A percentile compares a stretch with the other conserved stretches of the same genome.
These are phyloP conservation scores for Dryas drummondii DNA, from an alignment of 306 rosid species.

Conservation along the genomic window DNA sequence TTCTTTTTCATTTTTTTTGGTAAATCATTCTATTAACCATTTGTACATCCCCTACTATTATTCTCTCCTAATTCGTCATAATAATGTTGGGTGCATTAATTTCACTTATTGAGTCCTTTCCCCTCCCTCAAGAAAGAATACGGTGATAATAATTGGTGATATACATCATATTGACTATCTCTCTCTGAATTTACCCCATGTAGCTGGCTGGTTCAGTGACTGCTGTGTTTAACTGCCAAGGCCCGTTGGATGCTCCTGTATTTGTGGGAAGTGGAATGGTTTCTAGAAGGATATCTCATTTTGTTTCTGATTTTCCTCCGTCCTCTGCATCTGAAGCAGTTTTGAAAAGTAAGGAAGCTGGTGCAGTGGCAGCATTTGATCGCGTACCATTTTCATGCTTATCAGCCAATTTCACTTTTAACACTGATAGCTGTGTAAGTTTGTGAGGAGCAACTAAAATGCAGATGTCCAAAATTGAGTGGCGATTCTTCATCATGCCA, in stretches of 20 bases:
- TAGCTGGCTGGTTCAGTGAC: conserved; percentile 95
- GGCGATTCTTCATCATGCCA: conserved; percentile 7
- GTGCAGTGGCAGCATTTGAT: conserved; percentile 91
- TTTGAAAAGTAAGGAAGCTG: conserved; percentile 77
- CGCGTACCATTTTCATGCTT: conserved; percentile 82
- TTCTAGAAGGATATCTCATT: conserved; percentile 70
- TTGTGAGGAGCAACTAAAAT: conserved; percentile 18
- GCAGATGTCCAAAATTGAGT: background rate
- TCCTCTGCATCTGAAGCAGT: conserved; percentile 77
- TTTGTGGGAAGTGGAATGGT: conserved; percentile 97
- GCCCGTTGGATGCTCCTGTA: conserved; percentile 81
- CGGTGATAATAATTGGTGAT: conserved; percentile 3
- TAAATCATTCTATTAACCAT: background rate
- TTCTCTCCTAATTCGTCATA: background rate
- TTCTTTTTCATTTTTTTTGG: background rate
- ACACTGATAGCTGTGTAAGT: conserved; percentile 89
- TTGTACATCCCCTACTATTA: background rate
- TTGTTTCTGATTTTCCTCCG: conserved; percentile 50
- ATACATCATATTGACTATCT: conserved; percentile 8
- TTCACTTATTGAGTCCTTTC: background rate
- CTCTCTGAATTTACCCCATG: conserved; percentile 33
- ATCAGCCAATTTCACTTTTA: conserved; percentile 96
- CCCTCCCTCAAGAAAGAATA: background rate
- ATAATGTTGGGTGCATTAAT: background rate
- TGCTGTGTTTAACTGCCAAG: conserved; percentile 96